These are phyloP conservation scores for Collybia sordida DNA, from an alignment of 768 basidiomycete species.

Conservation along the genomic window DNA sequence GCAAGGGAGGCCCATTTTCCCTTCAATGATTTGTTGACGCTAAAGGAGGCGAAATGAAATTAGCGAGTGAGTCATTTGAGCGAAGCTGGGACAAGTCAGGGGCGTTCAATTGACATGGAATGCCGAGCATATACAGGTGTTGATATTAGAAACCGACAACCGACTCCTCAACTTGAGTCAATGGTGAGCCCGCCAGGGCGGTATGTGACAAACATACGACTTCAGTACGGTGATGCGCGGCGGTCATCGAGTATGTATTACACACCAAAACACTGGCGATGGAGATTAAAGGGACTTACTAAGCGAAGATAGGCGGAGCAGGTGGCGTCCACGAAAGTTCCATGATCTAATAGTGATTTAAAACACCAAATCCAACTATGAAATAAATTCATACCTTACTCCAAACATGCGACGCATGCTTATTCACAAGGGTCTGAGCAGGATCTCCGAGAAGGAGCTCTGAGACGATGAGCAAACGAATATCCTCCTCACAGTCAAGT, in stretches of 20 bases:
- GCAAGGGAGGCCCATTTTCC: conserved; percentile 89
- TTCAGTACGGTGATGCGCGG: no score
- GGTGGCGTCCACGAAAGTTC: conserved; percentile 86
- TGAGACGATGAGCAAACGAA: conserved; percentile 78
- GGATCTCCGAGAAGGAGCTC: conserved; percentile 84
- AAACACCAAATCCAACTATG: neutral
- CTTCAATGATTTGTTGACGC: conserved; percentile 84
- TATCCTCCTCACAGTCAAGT: conserved; percentile 87
- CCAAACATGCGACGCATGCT: conserved; percentile 92
- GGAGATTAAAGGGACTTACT: conserved; percentile 44
- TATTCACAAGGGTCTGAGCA: conserved; percentile 83
- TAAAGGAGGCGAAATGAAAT: conserved; percentile 23
- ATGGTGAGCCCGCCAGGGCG: neutral
- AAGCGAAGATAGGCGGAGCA: conserved; percentile 85
- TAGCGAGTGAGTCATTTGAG: neutral
- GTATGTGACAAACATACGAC: neutral
- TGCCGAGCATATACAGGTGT: no score
- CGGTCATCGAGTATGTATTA: neutral
- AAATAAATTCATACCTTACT: conserved; percentile 58
- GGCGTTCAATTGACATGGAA: no score
- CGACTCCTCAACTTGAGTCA: no score
- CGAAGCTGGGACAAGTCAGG: no score
- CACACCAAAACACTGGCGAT: no score
- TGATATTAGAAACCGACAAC: no score
- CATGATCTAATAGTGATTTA: conserved; percentile 63